These are phyloP conservation scores for Meira nashicola DNA, from an alignment of 1,284 basidiomycete species.

Conservation along the genomic window DNA sequence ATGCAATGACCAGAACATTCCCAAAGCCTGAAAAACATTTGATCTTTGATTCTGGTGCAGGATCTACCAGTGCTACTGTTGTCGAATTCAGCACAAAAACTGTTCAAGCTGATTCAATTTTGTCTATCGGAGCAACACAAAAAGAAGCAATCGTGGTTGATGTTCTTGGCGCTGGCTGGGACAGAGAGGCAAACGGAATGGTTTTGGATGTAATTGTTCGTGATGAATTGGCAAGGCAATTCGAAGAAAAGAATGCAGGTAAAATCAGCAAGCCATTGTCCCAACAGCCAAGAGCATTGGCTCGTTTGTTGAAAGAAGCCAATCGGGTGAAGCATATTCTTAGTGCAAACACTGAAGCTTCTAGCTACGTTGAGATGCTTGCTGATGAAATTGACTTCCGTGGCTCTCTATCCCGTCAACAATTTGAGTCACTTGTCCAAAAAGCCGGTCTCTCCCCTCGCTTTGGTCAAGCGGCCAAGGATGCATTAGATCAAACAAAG, in stretches of 20 bases:
- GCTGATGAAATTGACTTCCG: conserved; percentile 87
- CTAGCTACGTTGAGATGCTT: conserved; percentile 74
- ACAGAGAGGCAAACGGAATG: conserved; percentile 71
- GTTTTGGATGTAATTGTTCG: conserved; percentile 77
- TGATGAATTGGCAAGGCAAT: conserved; percentile 72
- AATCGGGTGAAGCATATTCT: conserved; percentile 84
- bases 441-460: conserved; percentile 23
- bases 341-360: conserved; percentile 82
- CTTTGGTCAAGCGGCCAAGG: conserved; percentile 58
- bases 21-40: conserved; percentile 69
- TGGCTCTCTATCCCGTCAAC: conserved; percentile 67
- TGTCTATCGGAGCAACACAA: conserved; percentile 57
- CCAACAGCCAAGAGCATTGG: conserved; percentile 75
- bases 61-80: conserved; percentile 78
- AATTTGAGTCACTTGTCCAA: conserved; percentile 63
- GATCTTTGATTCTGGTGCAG: conserved; percentile 89
- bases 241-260: conserved; percentile 63
- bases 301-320: conserved; percentile 89
- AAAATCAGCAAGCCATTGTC: conserved; percentile 39
- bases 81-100: conserved; percentile 63
- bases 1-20: conserved; percentile 86
- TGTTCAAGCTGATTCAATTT: conserved; percentile 38
- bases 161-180: conserved; percentile 73
- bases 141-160: conserved; percentile 69
- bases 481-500: conserved; percentile 69